Percentiles rank a stretch among this genome's conserved stretches.
Evolutionary conservation across 2,329 filamentous ascomycete genomes (phyloP).

Genomic region (Arthrinium puccinioides): DNA sequence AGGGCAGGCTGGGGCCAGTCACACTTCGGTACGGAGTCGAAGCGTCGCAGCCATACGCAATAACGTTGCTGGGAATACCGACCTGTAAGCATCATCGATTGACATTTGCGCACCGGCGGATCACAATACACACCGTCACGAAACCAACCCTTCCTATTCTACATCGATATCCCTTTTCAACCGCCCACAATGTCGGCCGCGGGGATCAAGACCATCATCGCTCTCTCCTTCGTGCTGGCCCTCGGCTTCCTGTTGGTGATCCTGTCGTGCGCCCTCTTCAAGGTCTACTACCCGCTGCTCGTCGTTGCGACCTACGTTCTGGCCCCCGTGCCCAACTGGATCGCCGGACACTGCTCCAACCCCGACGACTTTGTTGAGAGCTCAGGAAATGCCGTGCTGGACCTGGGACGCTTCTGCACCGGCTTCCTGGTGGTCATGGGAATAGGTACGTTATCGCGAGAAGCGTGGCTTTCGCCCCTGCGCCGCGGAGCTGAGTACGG

Average conservation of each 20-base stretch:
- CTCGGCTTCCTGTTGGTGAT: constrained; percentile 99
- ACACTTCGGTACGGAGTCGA: too few species aligned
- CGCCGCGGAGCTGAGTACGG: constrained; percentile 1
- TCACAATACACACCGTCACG: constrained; percentile 1
- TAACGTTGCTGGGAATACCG: too few species aligned
- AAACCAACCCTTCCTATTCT: not conserved
- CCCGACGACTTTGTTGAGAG: constrained; percentile 93
- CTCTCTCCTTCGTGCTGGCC: constrained; percentile 95
- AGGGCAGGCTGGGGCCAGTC: too few species aligned
- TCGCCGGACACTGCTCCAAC: constrained; percentile 80
- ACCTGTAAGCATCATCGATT: too few species aligned
- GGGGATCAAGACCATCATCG: constrained; percentile 98
- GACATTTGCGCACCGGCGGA: too few species aligned
- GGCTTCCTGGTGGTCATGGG: constrained; percentile 97
- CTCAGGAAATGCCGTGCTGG: constrained; percentile 75
- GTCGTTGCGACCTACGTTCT: constrained; percentile 94
- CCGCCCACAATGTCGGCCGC: constrained; percentile 57
- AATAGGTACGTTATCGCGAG: constrained; percentile 58
- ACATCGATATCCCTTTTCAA: constrained; percentile 13
- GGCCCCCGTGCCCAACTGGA: constrained; percentile 93
- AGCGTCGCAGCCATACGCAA: too few species aligned
- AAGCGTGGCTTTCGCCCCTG: constrained; percentile 1
- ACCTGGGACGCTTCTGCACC: constrained; percentile 89
- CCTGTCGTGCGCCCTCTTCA: constrained; percentile 90
- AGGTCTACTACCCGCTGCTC: constrained; percentile 89